Percentiles rank a stretch among this genome's conserved stretches.
Evolutionary conservation across 495 filamentous ascomycete species (phyloP).

Genomic region (Penicillium lagena): DNA sequence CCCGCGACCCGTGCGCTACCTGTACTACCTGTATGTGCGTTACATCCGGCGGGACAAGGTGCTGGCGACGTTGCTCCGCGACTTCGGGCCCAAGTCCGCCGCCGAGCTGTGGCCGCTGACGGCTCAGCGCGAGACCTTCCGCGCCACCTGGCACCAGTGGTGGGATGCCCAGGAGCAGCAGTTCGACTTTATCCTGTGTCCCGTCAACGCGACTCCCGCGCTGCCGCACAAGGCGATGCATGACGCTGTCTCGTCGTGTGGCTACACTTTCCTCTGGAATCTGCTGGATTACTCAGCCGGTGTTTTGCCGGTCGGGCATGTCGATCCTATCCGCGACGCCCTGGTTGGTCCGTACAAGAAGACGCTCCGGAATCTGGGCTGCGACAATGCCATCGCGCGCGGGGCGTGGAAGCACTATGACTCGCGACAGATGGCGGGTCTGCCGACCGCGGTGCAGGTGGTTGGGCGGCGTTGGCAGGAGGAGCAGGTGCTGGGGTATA

Average conservation of each 20-base stretch:
- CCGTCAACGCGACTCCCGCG: slow-evolving; percentile 87
- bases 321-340: slow-evolving; percentile 62
- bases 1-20: slow-evolving; percentile 65
- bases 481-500: slow-evolving; percentile 83
- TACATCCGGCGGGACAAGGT: slow-evolving; percentile 69
- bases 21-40: slow-evolving; percentile 86
- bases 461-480: slow-evolving; percentile 82
- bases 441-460: slow-evolving; percentile 83
- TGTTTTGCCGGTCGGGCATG: slow-evolving; percentile 80
- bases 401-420: slow-evolving; percentile 90
- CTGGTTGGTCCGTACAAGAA: slow-evolving; percentile 53
- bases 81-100: slow-evolving; percentile 64
- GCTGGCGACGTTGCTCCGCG: slow-evolving; percentile 69
- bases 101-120: slow-evolving; percentile 80
- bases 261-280: slow-evolving; percentile 96
- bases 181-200: slow-evolving; percentile 75
- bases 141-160: slow-evolving; percentile 73
- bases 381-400: slow-evolving; percentile 68
- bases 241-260: slow-evolving; percentile 79
- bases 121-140: slow-evolving; percentile 68
- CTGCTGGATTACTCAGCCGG: slow-evolving; percentile 85
- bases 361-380: slow-evolving; percentile 25
- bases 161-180: slow-evolving; percentile 59
- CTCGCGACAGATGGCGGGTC: slow-evolving; percentile 71
- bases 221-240: slow-evolving; percentile 84